These are phyloP conservation scores for Primulina tabacum DNA, from an alignment of 257 asterid species.

Conservation along the genomic window DNA sequence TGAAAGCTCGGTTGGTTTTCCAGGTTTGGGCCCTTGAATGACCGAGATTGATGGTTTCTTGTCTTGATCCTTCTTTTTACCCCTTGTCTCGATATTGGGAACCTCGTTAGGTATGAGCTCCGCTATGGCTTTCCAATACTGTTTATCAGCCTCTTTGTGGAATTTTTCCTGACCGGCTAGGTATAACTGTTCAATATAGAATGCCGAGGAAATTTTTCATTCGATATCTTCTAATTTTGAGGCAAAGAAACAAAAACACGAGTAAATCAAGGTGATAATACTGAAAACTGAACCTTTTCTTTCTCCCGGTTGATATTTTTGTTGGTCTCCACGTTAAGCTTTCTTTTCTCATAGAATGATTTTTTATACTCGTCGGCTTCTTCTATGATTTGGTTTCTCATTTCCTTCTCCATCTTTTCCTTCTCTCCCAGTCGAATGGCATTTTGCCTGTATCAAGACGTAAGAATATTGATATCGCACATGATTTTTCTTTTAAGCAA, in stretches of 20 bases:
- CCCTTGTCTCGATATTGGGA: conserved; percentile 74
- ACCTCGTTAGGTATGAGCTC: conserved; percentile 93
- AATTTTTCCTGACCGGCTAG: conserved; percentile 70
- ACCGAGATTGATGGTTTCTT: conserved; percentile 81
- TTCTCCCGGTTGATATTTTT: conserved; percentile 70
- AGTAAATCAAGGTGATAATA: conserved; percentile 2
- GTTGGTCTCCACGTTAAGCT: conserved; percentile 63
- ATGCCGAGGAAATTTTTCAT: conserved; percentile 11
- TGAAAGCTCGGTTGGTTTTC: conserved; percentile 95
- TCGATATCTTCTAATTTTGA: conserved; percentile 2
- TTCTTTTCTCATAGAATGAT: conserved; percentile 81
- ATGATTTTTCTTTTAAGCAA: not conserved
- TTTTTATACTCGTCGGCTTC: conserved; percentile 78
- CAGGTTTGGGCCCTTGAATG: conserved; percentile 94
- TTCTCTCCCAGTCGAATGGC: conserved; percentile 92
- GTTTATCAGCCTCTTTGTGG: conserved; percentile 94
- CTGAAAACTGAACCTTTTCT: conserved; percentile 58
- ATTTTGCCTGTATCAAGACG: conserved; percentile 57
- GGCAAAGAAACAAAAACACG: not conserved
- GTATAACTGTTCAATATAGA: conserved; percentile 41
- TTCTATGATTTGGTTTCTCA: conserved; percentile 72
- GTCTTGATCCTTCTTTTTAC: conserved; percentile 90
- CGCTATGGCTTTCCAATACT: conserved; percentile 94
- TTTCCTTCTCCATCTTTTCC: conserved; percentile 82
- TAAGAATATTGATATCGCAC: not conserved